Percentiles rank a stretch among this genome's conserved stretches.
Evolutionary conservation across 2,329 filamentous ascomycete genomes (phyloP).

Genomic region (Scytalidium lignicola): DNA sequence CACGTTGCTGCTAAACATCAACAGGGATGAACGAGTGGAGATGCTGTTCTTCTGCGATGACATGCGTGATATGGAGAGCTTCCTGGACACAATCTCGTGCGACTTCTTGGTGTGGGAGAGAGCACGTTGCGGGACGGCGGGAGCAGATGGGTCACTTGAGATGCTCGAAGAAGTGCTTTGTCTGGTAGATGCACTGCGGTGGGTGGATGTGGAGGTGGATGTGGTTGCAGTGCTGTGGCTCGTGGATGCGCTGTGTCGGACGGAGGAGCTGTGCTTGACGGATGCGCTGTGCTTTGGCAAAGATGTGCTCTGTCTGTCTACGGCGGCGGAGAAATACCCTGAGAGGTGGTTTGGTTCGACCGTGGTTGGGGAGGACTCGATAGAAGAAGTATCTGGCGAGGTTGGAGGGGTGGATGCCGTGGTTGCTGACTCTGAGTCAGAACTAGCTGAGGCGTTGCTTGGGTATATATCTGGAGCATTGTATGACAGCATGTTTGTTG

Average conservation of each 20-base stretch:
- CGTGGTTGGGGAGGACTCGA: conserved; percentile 39
- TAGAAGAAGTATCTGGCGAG: conserved; percentile 39
- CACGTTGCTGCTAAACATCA: conserved; percentile 25
- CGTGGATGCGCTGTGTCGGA: neutral
- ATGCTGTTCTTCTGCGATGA: conserved; percentile 55
- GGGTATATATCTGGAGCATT: conserved; percentile 77
- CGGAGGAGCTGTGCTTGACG: neutral
- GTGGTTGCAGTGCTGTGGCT: neutral
- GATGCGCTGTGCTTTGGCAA: neutral
- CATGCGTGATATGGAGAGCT: conserved; percentile 57
- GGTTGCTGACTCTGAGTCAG: conserved; percentile 63
- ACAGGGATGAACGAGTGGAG: conserved; percentile 45
- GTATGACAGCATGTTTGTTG: conserved; percentile 94
- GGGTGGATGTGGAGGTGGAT: neutral
- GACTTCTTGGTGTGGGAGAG: conserved; percentile 86
- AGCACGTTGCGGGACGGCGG: conserved; percentile 70
- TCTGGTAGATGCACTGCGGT: neutral
- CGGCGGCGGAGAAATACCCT: conserved; percentile 49
- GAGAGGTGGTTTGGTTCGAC: conserved; percentile 63
- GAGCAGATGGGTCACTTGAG: conserved; percentile 38
- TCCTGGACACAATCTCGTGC: conserved; percentile 68
- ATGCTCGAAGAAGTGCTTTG: neutral
- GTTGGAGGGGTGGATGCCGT: conserved; percentile 36
- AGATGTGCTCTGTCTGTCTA: neutral
- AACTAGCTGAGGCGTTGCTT: conserved; percentile 42